These are phyloP conservation scores for Ascocoryne sarcoides DNA, from an alignment of 2,329 filamentous ascomycete genomes.

Conservation along the genomic window DNA sequence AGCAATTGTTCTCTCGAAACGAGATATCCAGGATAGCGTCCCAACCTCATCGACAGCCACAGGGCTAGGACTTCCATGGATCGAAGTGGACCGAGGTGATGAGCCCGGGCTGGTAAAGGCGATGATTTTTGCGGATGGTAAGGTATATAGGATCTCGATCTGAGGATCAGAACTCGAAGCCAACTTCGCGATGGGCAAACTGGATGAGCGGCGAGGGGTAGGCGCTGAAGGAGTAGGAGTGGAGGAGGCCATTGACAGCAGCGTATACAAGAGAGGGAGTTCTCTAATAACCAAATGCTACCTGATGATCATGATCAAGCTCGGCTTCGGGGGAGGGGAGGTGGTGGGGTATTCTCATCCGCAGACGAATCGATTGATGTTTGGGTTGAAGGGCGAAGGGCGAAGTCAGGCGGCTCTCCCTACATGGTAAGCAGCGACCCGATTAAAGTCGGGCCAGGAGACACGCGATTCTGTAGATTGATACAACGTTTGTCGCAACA, in stretches of 20 bases:
- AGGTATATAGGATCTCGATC: conserved; percentile 26
- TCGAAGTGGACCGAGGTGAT: conserved; percentile 15
- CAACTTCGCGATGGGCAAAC: conserved; percentile 14
- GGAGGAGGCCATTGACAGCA: conserved; percentile 17
- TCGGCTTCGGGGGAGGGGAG: neutral
- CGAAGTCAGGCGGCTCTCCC: too few relatives aligned
- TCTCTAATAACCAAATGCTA: conserved; percentile 1
- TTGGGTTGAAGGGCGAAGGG: too few relatives aligned
- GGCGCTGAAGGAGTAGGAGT: conserved; percentile 8
- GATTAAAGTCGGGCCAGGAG: too few relatives aligned
- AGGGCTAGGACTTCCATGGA: conserved; percentile 23
- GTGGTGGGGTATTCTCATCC: conserved; percentile 2
- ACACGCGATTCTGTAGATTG: too few relatives aligned
- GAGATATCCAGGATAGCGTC: conserved; percentile 63
- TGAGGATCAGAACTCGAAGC: conserved; percentile 21
- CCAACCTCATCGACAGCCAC: conserved; percentile 42
- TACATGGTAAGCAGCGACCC: too few relatives aligned
- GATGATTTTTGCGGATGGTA: conserved; percentile 33
- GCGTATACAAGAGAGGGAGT: neutral
- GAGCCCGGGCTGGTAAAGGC: conserved; percentile 40
- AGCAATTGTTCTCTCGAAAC: conserved; percentile 74
- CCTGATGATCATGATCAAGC: conserved; percentile 8
- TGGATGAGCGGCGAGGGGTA: conserved; percentile 17
- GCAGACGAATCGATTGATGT: too few relatives aligned
- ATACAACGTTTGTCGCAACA: too few relatives aligned